Conservation (phyloP, 1,139 yeast species). For the Candida sp. region DNA sequence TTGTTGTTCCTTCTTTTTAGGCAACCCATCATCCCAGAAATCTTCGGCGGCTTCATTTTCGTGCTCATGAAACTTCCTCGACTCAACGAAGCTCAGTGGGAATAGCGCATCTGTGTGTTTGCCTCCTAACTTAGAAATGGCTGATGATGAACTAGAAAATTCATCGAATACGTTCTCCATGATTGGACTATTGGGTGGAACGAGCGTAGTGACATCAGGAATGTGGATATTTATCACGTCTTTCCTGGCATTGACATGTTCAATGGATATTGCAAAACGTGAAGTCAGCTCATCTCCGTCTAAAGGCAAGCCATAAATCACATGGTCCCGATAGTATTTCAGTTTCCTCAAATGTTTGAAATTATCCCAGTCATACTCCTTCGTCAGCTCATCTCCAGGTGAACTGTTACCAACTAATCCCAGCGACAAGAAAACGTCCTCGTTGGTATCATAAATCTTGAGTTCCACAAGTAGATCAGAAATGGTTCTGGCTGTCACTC, state of each 20-base stretch:
- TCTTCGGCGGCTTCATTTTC: conserved; percentile 2
- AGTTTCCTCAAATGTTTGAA: conserved; percentile 32
- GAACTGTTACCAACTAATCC: conserved; percentile 25
- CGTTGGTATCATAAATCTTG: conserved; percentile 26
- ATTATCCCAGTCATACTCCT: conserved; percentile 19
- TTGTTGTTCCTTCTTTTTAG: background rate
- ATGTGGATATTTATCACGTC: conserved; percentile 44
- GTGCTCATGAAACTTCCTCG: conserved; percentile 9
- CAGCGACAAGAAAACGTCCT: conserved; percentile 38
- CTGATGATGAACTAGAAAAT: background rate
- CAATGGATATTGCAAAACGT: conserved; percentile 34
- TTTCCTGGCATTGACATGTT: conserved; percentile 33
- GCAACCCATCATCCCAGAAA: conserved; percentile 12
- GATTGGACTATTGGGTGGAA: conserved; percentile 29
- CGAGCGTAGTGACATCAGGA: conserved; percentile 42
- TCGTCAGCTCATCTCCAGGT: background rate
- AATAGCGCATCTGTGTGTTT: conserved; percentile 2
- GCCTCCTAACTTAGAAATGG: conserved; percentile 4
- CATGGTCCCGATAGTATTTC: conserved; percentile 30
- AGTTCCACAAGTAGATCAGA: conserved; percentile 22
- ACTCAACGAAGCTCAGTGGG: conserved; percentile 2
- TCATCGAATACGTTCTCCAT: background rate
- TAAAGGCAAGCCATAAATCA: conserved; percentile 32
- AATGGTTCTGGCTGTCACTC: conserved; percentile 18
- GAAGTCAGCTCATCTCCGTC: conserved; percentile 1